Evolutionary conservation across 192 early-diverging fungal species (phyloP).

Genomic region (Geosiphon pyriformis): DNA sequence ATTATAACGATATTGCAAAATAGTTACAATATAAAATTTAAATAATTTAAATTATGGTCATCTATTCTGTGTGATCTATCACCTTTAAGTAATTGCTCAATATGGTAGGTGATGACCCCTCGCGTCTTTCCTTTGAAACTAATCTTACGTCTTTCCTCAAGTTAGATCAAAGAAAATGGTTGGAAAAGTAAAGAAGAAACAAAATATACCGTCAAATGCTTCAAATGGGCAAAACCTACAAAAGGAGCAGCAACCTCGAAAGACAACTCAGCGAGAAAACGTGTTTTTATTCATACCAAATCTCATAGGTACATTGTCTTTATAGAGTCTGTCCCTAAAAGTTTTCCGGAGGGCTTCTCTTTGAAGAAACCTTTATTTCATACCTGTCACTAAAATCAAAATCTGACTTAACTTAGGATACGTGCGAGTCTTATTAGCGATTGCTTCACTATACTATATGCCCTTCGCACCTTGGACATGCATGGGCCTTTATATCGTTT

Average conservation of each 20-base stretch:
- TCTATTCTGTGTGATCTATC: no score
- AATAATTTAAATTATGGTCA: no score
- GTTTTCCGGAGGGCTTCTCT: not conserved
- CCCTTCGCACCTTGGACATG: constrained; percentile 62
- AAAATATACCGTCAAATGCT: no score
- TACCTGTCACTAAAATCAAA: not conserved
- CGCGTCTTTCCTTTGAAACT: no score
- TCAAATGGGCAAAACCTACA: no score
- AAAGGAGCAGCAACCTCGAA: not conserved
- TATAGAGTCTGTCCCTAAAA: not conserved
- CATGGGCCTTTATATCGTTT: constrained; percentile 75
- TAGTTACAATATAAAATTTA: no score
- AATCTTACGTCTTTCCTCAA: no score
- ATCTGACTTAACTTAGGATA: constrained; percentile 58
- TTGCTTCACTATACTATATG: constrained; percentile 72
- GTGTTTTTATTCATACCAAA: constrained; percentile 78
- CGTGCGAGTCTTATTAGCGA: constrained; percentile 73
- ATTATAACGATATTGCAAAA: no score
- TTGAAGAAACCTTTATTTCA: constrained; percentile 5
- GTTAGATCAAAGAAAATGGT: no score
- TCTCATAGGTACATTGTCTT: constrained; percentile 54
- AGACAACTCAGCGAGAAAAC: constrained; percentile 43
- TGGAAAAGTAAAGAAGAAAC: no score
- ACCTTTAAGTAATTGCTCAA: no score
- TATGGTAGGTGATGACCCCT: no score